Percentiles rank a stretch among this genome's conserved stretches.
phyloP scores from a whole-genome alignment of 2,329 filamentous ascomycete genomes.

The Teratosphaeria gauchensis region DNA sequence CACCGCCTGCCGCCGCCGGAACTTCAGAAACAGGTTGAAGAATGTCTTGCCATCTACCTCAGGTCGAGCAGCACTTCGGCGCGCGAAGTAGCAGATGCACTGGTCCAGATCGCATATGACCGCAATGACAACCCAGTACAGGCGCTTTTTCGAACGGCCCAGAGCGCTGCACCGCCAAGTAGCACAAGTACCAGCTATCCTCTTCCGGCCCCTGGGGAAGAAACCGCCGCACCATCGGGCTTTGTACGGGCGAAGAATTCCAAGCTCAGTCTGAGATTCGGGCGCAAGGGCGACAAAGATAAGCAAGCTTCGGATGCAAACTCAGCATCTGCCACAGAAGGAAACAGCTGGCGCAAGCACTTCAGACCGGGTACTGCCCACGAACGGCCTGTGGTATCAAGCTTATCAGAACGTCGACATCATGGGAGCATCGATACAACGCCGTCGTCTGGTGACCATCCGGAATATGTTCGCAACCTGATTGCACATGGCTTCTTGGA shows the following conservation, averaged over 20 bases:
- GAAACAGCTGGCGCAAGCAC: not conserved
- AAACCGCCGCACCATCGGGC: not conserved
- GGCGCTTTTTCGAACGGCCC: conserved; percentile 4
- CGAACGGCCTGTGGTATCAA: not conserved
- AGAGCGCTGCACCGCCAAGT: not conserved
- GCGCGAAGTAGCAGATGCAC: not conserved
- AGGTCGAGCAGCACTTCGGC: not conserved
- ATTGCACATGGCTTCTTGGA: not conserved
- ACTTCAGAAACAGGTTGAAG: conserved; percentile 1
- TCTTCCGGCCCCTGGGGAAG: not conserved
- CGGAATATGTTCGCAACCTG: not conserved
- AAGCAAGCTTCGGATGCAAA: not conserved
- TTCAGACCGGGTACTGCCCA: not conserved
- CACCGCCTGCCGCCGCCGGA: not conserved
- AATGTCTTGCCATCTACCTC: not conserved
- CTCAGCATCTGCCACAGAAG: not conserved
- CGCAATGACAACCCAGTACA: conserved; percentile 3
- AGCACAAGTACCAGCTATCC: not conserved
- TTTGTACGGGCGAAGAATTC: not conserved
- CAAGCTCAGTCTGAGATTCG: conserved; percentile 1
- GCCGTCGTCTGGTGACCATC: not conserved
- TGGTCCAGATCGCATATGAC: conserved; percentile 1
- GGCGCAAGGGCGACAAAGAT: not conserved
- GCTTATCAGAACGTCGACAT: not conserved
- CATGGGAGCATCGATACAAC: not conserved